phyloP scores from a whole-genome alignment of 352 stramenopile species.

The Albugo laibachii region DNA sequence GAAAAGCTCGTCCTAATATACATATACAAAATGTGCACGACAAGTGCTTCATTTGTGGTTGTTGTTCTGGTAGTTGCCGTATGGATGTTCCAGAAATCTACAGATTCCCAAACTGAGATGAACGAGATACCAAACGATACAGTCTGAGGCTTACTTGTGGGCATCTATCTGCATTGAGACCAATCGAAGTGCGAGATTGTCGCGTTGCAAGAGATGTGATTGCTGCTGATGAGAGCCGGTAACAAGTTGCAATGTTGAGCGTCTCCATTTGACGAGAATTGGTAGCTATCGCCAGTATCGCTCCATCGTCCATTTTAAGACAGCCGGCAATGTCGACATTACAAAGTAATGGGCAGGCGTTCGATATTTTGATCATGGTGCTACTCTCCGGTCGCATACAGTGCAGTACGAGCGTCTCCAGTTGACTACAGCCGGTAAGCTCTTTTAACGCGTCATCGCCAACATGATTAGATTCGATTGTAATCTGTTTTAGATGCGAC shows the following conservation, averaged over 20 bases:
- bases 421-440: conserved; percentile 16
- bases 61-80: conserved; percentile 27
- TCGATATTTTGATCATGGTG: conserved; percentile 22
- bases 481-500: conserved; percentile 17
- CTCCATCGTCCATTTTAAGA: conserved; percentile 50
- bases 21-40: conserved; percentile 54
- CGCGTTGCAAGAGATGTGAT: conserved; percentile 30
- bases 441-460: conserved; percentile 18
- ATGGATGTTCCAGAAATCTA: conserved; percentile 40
- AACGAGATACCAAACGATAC: background rate
- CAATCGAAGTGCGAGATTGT: conserved; percentile 13
- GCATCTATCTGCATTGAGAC: conserved; percentile 32
- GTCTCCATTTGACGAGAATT: conserved; percentile 22
- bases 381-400: conserved; percentile 58
- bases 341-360: conserved; percentile 16
- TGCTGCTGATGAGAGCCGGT: conserved; percentile 48
- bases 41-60: conserved; percentile 20
- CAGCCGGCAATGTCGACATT: conserved; percentile 54
- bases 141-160: conserved; percentile 20
- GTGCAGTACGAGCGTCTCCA: conserved; percentile 23
- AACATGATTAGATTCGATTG: conserved; percentile 61
- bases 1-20: conserved; percentile 23
- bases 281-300: conserved; percentile 38
- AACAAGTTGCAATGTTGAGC: conserved; percentile 67
- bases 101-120: background rate